Percentiles rank a stretch among this genome's conserved stretches.
phyloP scores from a whole-genome alignment of 345 rosid species.

The Citrus medica region DNA sequence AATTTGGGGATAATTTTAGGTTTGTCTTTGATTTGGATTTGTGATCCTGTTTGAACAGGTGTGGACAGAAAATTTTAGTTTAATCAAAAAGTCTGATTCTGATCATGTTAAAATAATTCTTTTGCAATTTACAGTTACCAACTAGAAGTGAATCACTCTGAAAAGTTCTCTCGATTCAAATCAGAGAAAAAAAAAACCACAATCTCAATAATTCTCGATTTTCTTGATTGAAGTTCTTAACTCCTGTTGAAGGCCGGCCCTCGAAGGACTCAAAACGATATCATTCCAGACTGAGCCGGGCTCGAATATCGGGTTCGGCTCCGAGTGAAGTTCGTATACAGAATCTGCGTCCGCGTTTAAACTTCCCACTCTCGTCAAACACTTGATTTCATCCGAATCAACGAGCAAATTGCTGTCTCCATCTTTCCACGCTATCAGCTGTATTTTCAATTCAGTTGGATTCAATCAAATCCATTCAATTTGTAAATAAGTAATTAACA shows the following conservation, averaged over 20 bases:
- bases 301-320: slow-evolving; percentile 31
- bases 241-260: slow-evolving; percentile 40
- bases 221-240: slow-evolving; percentile 34
- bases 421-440: slow-evolving; percentile 88
- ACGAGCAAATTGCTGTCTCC: slow-evolving; percentile 57
- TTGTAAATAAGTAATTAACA: not conserved
- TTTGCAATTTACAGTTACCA: not conserved
- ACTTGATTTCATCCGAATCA: slow-evolving; percentile 56
- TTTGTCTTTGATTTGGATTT: not conserved
- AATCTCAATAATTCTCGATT: slow-evolving; percentile 32
- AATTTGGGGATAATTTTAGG: not conserved
- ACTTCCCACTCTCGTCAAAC: slow-evolving; percentile 38
- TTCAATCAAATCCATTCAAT: not conserved
- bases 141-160: not conserved
- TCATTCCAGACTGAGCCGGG: slow-evolving; percentile 72
- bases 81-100: not conserved
- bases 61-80: not conserved
- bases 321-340: slow-evolving; percentile 57
- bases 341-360: slow-evolving; percentile 63
- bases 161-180: not conserved
- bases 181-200: not conserved
- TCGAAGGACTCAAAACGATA: slow-evolving; percentile 40
- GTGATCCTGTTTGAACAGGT: not conserved
- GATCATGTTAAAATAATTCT: not conserved
- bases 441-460: slow-evolving; percentile 1